Base-by-base conservation (phyloP, 495 filamentous ascomycete species). In the Talaromyces adpressus region DNA sequence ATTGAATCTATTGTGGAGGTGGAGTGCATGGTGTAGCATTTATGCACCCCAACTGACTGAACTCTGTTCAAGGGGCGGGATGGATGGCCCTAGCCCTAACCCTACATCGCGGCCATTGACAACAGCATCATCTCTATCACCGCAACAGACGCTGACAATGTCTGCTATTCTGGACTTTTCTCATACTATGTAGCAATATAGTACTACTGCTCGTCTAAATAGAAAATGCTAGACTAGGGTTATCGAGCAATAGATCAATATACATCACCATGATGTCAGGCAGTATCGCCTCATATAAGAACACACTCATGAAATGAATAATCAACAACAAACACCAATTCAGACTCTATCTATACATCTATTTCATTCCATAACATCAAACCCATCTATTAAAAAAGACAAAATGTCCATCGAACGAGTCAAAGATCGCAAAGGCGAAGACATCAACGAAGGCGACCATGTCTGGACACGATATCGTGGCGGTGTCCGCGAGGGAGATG, bases 401-500 rank as follows among this genome's bases (percentile, higher is more conserved):
- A 56, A 56, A 53, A 68, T 70, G 64, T 60, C 65, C 7, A 22
- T 58, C 39, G 61, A 65, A 62, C 11, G 32, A 57, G 23, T 68
- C 59, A 51, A 67, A 41, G 67, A 69, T 29, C 63, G 63, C 52
- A 61, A 65, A 32, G 63, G 66, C 18, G 61, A 68, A 20, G n/a
- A 52, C n/a, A 67, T 71, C 53, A 36, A 45, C 34, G 61, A 66
- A 57, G 63, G 64, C 45, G 66, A 70, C 56, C 61, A 52, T 34
- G 65, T 74, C 61, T 67, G 22, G 27, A 69, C 62, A 39, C 64
- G 22, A 22, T 65, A 51, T 25, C 64, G 66, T 25, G 69, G 64
- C 30, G 71, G 68, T 32, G 52, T 58, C 5, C 67, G 65, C 23
- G 47, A 63, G 53, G 67, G 70, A n/a, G 65, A 68, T 64, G 71